phyloP scores from a whole-genome alignment of 2,329 filamentous ascomycete species.

The Myrmaecium sp. region DNA sequence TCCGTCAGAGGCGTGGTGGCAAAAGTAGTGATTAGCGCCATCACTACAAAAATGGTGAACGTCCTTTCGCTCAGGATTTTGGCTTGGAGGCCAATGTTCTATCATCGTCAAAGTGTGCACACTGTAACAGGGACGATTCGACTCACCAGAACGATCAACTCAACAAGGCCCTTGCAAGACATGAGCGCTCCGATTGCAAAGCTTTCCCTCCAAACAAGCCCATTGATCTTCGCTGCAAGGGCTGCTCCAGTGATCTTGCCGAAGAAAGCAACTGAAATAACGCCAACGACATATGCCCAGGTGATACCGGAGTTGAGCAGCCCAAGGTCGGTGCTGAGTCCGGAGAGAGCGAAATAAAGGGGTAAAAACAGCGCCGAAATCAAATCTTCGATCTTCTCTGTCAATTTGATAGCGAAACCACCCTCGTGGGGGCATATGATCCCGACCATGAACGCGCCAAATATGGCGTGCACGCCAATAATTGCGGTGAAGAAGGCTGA shows the following conservation, averaged over 20 bases:
- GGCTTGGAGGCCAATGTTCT: conserved; percentile 71
- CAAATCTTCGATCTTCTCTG: conserved; percentile 87
- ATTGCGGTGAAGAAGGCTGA: conserved; percentile 80
- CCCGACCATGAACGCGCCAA: conserved; percentile 79
- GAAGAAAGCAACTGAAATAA: conserved; percentile 65
- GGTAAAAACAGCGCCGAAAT: conserved; percentile 71
- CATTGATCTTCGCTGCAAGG: conserved; percentile 56
- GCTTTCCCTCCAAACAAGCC: conserved; percentile 78
- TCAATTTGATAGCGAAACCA: conserved; percentile 78
- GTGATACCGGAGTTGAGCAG: conserved; percentile 64
- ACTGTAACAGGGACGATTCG: neutral
- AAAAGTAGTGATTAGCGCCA: conserved; percentile 79
- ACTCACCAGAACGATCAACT: conserved; percentile 78
- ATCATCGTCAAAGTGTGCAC: conserved; percentile 3
- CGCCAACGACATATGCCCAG: conserved; percentile 79
- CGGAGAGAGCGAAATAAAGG: conserved; percentile 85
- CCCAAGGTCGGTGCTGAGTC: conserved; percentile 73
- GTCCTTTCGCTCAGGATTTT: conserved; percentile 64
- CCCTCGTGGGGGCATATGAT: conserved; percentile 81
- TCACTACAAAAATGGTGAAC: conserved; percentile 89
- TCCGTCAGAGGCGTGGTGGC: conserved; percentile 62
- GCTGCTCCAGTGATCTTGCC: conserved; percentile 76
- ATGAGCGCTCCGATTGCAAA: conserved; percentile 78
- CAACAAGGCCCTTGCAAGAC: conserved; percentile 92
- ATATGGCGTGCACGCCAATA: conserved; percentile 88